Percentiles rank a stretch among this genome's conserved stretches.
Evolutionary conservation across 345 rosid species (phyloP).

Genomic region (Salix arbutifolia): DNA sequence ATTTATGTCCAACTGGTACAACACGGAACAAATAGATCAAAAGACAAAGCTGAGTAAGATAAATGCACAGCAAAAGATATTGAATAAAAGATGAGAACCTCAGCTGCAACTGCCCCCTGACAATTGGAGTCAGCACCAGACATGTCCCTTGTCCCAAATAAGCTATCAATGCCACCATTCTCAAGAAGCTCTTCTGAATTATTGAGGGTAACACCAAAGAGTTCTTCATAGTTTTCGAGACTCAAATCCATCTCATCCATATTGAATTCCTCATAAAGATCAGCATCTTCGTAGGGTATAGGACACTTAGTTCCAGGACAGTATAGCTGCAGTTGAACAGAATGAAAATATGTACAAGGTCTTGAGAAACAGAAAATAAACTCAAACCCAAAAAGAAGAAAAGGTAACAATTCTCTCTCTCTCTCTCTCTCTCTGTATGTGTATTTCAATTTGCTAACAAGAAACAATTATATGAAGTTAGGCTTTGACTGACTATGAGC

Average conservation of each 20-base stretch:
- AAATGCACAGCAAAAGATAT: constrained; percentile 13
- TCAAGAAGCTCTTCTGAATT: constrained; percentile 73
- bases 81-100: constrained; percentile 41
- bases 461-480: not conserved
- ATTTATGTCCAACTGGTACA: not conserved
- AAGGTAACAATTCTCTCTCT: not conserved
- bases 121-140: constrained; percentile 52
- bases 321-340: constrained; percentile 38
- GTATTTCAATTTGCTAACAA: not conserved
- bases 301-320: constrained; percentile 40
- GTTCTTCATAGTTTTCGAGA: constrained; percentile 91
- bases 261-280: constrained; percentile 51
- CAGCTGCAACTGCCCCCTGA: constrained; percentile 55
- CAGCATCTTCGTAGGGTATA: constrained; percentile 51
- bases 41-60: not conserved
- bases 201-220: constrained; percentile 77
- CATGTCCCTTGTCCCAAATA: constrained; percentile 59
- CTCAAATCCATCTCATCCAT: constrained; percentile 84
- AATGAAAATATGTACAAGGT: constrained; percentile 6
- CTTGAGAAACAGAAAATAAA: not conserved
- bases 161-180: constrained; percentile 79
- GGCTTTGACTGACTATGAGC: not conserved
- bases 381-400: not conserved
- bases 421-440: not conserved
- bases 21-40: not conserved